These are phyloP conservation scores for Akanthomyces uredinophilus DNA, from an alignment of 2,329 filamentous ascomycete species.

Conservation along the genomic window DNA sequence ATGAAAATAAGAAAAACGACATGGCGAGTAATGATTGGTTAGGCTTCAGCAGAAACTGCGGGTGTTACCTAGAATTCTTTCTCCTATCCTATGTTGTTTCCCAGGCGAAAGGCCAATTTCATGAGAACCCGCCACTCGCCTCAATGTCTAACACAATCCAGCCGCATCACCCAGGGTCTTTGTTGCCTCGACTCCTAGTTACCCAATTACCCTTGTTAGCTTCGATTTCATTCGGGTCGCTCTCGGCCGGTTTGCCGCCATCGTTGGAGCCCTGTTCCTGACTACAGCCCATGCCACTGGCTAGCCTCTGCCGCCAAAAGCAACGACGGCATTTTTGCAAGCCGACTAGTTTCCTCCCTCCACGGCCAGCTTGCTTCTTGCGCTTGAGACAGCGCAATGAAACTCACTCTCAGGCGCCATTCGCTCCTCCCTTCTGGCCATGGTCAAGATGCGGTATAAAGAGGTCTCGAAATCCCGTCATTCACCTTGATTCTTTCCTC, in stretches of 20 bases:
- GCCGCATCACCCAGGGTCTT: background rate
- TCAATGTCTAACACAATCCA: background rate
- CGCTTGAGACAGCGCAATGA: background rate
- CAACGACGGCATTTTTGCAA: background rate
- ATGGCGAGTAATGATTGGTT: too few species aligned
- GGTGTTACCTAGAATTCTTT: too few species aligned
- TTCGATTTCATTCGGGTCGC: background rate
- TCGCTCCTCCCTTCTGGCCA: background rate
- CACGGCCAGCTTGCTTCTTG: background rate
- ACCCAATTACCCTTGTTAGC: background rate
- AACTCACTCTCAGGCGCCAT: background rate
- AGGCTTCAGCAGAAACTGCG: too few species aligned
- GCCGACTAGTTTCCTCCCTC: background rate
- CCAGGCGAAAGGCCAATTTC: too few species aligned
- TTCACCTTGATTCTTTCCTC: background rate
- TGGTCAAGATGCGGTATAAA: background rate
- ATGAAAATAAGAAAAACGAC: too few species aligned
- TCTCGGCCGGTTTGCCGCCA: background rate
- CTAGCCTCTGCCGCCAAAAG: background rate
- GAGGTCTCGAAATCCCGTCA: background rate
- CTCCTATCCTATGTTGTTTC: too few species aligned
- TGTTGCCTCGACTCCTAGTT: background rate
- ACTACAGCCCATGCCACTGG: background rate
- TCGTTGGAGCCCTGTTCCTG: background rate
- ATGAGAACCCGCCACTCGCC: background rate